Evolutionary conservation across 257 asterid species (phyloP).

Genomic region (Jacaranda copaia): DNA sequence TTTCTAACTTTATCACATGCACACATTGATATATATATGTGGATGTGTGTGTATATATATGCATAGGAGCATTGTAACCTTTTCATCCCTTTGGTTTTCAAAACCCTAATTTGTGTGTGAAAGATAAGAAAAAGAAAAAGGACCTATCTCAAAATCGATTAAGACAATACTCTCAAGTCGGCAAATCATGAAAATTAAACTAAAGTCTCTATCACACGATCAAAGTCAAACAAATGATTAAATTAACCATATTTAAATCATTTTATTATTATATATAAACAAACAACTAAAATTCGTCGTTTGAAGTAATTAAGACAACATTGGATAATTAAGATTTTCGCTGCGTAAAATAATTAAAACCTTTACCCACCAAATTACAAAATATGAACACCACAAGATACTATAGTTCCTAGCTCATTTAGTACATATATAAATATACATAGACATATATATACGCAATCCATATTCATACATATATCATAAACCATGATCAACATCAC

Average conservation of each 20-base stretch:
- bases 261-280: neutral
- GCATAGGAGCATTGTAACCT: neutral
- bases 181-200: constrained; percentile 21
- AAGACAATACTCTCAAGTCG: constrained; percentile 43
- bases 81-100: neutral
- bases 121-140: constrained; percentile 40
- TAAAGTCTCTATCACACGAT: constrained; percentile 35
- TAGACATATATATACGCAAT: neutral
- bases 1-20: neutral
- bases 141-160: constrained; percentile 42
- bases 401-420: neutral
- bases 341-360: neutral
- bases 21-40: neutral
- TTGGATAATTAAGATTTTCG: neutral
- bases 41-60: no score
- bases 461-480: constrained; percentile 10
- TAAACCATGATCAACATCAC: constrained; percentile 16
- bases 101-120: constrained; percentile 22
- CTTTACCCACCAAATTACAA: neutral
- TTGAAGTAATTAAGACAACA: neutral
- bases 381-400: constrained; percentile 8
- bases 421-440: neutral
- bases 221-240: constrained; percentile 19
- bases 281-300: neutral
- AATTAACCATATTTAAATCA: neutral